These are phyloP conservation scores for Pythium pyrilobum DNA, from an alignment of 352 stramenopile species.

Conservation along the genomic window DNA sequence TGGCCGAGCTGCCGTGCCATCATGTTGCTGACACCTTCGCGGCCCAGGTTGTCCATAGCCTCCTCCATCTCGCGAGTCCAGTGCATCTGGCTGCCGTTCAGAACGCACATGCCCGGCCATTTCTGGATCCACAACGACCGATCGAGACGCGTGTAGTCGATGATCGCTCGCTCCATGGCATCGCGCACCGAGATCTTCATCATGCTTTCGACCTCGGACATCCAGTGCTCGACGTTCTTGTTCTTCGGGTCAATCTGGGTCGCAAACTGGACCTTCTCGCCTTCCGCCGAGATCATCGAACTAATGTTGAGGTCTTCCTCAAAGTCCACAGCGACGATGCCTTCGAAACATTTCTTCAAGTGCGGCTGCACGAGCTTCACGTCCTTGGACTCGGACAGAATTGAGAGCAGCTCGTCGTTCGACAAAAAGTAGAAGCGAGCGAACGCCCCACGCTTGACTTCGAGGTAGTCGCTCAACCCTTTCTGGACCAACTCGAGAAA, in stretches of 20 bases:
- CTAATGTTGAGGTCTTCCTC: slow-evolving; percentile 89
- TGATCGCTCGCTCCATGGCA: slow-evolving; percentile 81
- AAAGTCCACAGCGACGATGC: slow-evolving; percentile 88
- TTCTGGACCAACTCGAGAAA: slow-evolving; percentile 93
- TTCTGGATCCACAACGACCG: slow-evolving; percentile 91
- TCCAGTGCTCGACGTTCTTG: slow-evolving; percentile 93
- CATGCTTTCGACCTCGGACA: slow-evolving; percentile 93
- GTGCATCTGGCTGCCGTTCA: slow-evolving; percentile 93
- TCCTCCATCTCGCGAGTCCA: slow-evolving; percentile 92
- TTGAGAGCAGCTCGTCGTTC: slow-evolving; percentile 92
- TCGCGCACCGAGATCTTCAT: slow-evolving; percentile 90
- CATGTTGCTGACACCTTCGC: slow-evolving; percentile 74
- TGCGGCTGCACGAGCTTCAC: slow-evolving; percentile 91
- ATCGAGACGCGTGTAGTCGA: slow-evolving; percentile 84
- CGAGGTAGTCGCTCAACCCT: slow-evolving; percentile 88
- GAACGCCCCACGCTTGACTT: slow-evolving; percentile 91
- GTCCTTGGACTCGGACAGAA: slow-evolving; percentile 92
- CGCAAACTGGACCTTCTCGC: slow-evolving; percentile 83
- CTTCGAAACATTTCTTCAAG: slow-evolving; percentile 94
- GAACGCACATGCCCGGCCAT: slow-evolving; percentile 86
- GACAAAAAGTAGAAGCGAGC: slow-evolving; percentile 93
- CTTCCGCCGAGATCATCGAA: slow-evolving; percentile 90
- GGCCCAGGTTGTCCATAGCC: slow-evolving; percentile 68
- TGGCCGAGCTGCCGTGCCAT: slow-evolving; percentile 82
- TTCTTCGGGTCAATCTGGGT: slow-evolving; percentile 83